A percentile compares a stretch with the other conserved stretches of the same genome.
Evolutionary conservation across 208 protist genomes (phyloP).

Genomic region (Borovskyia barvae): DNA sequence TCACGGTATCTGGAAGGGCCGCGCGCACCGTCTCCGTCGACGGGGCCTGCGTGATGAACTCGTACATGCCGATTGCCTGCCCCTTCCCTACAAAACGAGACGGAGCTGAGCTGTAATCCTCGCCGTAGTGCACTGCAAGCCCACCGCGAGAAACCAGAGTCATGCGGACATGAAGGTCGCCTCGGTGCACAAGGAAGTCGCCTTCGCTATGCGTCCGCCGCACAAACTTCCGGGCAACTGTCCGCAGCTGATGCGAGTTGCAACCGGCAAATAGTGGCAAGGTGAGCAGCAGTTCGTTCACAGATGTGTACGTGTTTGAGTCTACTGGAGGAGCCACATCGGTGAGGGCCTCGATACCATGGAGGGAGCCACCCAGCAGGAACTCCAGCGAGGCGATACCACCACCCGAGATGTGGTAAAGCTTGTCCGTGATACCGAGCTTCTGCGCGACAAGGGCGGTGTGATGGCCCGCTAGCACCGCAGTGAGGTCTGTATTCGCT

Average conservation of each 20-base stretch:
- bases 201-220: constrained; percentile 58
- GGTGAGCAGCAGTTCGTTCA: constrained; percentile 61
- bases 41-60: constrained; percentile 69
- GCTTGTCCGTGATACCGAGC: constrained; percentile 35
- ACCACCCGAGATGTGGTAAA: constrained; percentile 97
- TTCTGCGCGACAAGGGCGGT: constrained; percentile 38
- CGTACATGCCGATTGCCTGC: constrained; percentile 78
- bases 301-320: constrained; percentile 33
- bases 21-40: constrained; percentile 70
- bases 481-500: constrained; percentile 41
- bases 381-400: constrained; percentile 97
- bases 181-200: constrained; percentile 67
- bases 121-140: constrained; percentile 49
- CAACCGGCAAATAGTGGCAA: constrained; percentile 77
- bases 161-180: constrained; percentile 61
- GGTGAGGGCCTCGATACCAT: constrained; percentile 85
- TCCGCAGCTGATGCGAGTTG: constrained; percentile 66
- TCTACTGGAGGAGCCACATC: constrained; percentile 37
- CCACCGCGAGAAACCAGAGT: constrained; percentile 65
- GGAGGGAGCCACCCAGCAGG: constrained; percentile 93
- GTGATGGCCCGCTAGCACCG: constrained; percentile 61
- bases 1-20: constrained; percentile 65
- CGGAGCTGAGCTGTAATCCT: constrained; percentile 50
- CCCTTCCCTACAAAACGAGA: constrained; percentile 55
- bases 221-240: constrained; percentile 56